A percentile compares a stretch with the other conserved stretches of the same genome.
Conservation (phyloP, 2,329 filamentous ascomycete species). For the Fusarium albosuccineum region DNA sequence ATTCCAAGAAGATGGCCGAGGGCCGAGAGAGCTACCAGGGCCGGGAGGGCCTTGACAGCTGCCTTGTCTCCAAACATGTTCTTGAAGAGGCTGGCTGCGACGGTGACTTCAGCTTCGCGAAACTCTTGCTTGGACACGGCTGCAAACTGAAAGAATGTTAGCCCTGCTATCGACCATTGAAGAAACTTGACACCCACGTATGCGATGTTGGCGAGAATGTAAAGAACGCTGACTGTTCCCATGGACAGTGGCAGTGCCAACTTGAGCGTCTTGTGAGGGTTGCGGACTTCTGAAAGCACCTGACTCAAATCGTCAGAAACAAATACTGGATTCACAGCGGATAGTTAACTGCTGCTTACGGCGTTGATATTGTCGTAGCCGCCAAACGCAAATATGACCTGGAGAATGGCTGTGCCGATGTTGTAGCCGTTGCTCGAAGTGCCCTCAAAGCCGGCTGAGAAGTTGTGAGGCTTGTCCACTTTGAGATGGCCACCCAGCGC, state of each 20-base stretch:
- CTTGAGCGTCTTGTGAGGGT: slow-evolving; percentile 21
- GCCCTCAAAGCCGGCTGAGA: slow-evolving; percentile 19
- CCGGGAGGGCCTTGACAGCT: slow-evolving; percentile 21
- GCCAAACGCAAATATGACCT: slow-evolving; percentile 24
- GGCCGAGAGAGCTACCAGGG: slow-evolving; percentile 21
- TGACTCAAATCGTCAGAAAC: not conserved
- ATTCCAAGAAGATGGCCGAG: slow-evolving; percentile 29
- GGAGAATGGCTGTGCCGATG: slow-evolving; percentile 23
- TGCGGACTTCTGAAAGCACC: slow-evolving; percentile 26
- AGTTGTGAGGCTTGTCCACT: slow-evolving; percentile 25
- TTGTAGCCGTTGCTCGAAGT: slow-evolving; percentile 21
- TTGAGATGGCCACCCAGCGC: slow-evolving; percentile 21
- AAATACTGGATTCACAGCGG: no score
- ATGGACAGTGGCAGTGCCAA: slow-evolving; percentile 19
- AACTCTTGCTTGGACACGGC: slow-evolving; percentile 25
- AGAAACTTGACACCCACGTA: slow-evolving; percentile 6
- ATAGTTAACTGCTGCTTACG: not conserved
- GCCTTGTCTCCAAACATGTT: slow-evolving; percentile 27
- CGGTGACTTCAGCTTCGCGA: slow-evolving; percentile 17
- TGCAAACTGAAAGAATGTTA: slow-evolving; percentile 8
- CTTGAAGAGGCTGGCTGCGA: slow-evolving; percentile 23
- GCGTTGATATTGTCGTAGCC: slow-evolving; percentile 33
- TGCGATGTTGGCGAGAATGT: slow-evolving; percentile 25
- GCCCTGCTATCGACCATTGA: not conserved
- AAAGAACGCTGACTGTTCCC: slow-evolving; percentile 15